Evolutionary conservation across 75 land plant species (phyloP).

Genomic region (Pinus tabuliformis): DNA sequence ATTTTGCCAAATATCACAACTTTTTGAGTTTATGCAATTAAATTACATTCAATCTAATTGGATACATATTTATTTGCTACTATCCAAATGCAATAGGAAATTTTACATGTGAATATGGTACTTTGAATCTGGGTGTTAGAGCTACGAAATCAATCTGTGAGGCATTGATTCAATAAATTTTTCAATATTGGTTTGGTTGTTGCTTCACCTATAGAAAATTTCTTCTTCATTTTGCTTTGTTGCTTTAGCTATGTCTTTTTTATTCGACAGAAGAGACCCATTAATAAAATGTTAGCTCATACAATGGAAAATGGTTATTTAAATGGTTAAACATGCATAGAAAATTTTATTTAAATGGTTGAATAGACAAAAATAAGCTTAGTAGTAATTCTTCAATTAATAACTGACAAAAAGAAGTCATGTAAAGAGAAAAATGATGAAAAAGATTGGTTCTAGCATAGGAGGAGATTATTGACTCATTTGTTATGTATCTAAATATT

Average conservation of each 20-base stretch:
- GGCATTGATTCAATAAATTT: constrained; percentile 60
- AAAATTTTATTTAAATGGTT: constrained; percentile 20
- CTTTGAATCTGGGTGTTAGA: constrained; percentile 60
- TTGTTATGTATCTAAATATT: constrained; percentile 65
- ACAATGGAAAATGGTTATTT: neutral
- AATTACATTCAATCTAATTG: constrained; percentile 68
- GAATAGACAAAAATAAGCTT: constrained; percentile 49
- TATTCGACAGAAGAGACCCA: neutral
- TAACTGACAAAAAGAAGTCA: constrained; percentile 36
- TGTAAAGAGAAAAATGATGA: constrained; percentile 13
- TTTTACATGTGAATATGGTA: constrained; percentile 47
- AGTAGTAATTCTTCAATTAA: constrained; percentile 40
- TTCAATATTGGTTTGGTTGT: constrained; percentile 46
- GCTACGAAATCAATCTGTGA: constrained; percentile 69
- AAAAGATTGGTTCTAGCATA: constrained; percentile 38
- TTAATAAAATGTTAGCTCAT: neutral
- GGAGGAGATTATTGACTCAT: constrained; percentile 59
- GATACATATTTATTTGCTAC: constrained; percentile 53
- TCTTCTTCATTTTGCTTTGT: neutral
- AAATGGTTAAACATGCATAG: constrained; percentile 31
- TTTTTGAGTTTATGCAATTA: constrained; percentile 13
- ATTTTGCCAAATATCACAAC: neutral
- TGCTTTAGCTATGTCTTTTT: neutral
- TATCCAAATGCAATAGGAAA: constrained; percentile 32
- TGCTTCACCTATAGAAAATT: neutral